Conservation (phyloP, 257 asterid genomes). For the Rauvolfia tetraphylla region DNA sequence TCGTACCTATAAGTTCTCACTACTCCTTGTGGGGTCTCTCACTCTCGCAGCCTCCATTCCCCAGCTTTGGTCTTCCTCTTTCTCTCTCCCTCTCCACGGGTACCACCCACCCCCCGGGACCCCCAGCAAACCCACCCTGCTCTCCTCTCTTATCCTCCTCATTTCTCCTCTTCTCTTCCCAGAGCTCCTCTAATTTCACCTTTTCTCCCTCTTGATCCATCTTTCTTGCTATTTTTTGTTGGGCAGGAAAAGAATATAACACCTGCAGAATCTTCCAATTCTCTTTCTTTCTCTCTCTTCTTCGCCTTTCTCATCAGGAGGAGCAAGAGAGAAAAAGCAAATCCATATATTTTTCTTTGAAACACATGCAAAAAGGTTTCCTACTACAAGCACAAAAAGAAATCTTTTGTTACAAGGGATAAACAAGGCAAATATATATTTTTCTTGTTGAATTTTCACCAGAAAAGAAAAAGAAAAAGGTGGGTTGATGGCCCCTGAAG, state of each 20-base stretch:
- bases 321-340: background rate
- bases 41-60: constrained; percentile 39
- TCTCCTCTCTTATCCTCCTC: constrained; percentile 16
- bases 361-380: background rate
- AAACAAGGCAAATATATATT: background rate
- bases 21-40: constrained; percentile 27
- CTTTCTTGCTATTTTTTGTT: background rate
- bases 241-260: background rate
- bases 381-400: background rate
- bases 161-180: constrained; percentile 8
- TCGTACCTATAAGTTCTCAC: constrained; percentile 51
- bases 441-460: background rate
- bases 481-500: constrained; percentile 49
- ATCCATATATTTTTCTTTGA: background rate
- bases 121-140: constrained; percentile 14
- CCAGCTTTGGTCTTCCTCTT: constrained; percentile 20
- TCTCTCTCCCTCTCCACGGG: background rate
- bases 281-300: background rate
- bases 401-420: background rate
- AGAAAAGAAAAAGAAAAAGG: background rate
- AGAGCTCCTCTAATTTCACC: background rate
- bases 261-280: background rate
- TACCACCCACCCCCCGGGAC: background rate
- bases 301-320: constrained; percentile 2
- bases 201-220: constrained; percentile 4